Evolutionary conservation across 352 stramenopile species (phyloP).

Genomic region (Phytopythium kandeliae): DNA sequence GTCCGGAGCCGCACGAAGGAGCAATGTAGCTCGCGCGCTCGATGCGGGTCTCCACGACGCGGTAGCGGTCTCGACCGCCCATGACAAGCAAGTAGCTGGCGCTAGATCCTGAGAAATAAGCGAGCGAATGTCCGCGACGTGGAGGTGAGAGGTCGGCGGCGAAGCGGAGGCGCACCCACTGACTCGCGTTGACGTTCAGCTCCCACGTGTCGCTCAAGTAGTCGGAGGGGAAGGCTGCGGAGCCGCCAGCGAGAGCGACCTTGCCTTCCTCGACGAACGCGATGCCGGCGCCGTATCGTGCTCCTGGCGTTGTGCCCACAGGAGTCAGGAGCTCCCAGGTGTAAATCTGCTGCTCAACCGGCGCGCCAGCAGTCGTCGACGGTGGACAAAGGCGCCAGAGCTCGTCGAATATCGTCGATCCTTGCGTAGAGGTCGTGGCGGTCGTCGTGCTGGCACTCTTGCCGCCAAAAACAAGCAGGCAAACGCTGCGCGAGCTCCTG

Average conservation of each 20-base stretch:
- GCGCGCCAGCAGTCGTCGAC: not conserved
- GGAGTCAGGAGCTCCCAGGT: constrained; percentile 49
- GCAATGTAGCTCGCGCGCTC: constrained; percentile 45
- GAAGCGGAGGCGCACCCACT: constrained; percentile 59
- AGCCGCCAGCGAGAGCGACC: constrained; percentile 51
- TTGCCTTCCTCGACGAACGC: constrained; percentile 56
- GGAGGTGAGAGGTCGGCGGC: constrained; percentile 36
- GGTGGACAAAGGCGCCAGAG: constrained; percentile 61
- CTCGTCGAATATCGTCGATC: constrained; percentile 57
- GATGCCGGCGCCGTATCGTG: constrained; percentile 51
- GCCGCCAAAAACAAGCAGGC: constrained; percentile 54
- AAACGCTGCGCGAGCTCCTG: constrained; percentile 18
- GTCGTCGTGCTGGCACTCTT: constrained; percentile 19
- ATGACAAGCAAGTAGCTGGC: constrained; percentile 39
- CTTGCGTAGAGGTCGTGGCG: constrained; percentile 9
- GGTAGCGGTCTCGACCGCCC: constrained; percentile 55
- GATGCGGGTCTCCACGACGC: constrained; percentile 44
- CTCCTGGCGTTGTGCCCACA: constrained; percentile 39
- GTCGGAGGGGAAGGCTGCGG: constrained; percentile 70
- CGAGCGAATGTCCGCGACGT: constrained; percentile 48
- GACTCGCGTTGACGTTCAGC: constrained; percentile 56
- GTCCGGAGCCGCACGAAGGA: constrained; percentile 35
- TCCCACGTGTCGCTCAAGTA: constrained; percentile 72
- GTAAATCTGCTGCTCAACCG: constrained; percentile 38
- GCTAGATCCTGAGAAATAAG: constrained; percentile 25